Evolutionary conservation across 768 basidiomycete species (phyloP), one percentile per base, ranked within the genome.

Genomic region (Boletus tomentosulus): DNA sequence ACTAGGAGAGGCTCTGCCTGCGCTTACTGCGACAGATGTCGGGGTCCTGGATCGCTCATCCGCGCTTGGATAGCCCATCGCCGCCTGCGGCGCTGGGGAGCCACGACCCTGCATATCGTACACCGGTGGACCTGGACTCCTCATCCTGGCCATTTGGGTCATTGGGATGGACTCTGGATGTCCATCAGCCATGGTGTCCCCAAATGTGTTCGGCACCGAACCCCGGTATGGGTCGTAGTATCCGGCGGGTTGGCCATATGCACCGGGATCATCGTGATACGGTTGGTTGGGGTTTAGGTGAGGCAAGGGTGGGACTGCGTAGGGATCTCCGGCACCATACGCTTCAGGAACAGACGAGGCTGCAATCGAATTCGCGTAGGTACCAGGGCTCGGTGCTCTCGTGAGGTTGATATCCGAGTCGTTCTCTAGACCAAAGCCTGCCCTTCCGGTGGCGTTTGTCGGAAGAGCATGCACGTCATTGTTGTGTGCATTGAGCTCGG

Each of bases 221-320:
- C 87, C 87, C 27, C 80, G 78, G 67, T 93, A 92, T 22, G 90
- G 90, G 67, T 93, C 91, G 60, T 89, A 88, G 66, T 82, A 92
- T 34, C 71, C 75, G 1, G 60, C 76, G 1, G 64, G 52, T 46
- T 72, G 75, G 6, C 68, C 66, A 19, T 69, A 68, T 10, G 70
- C 64, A 31, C 63, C 69, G 0, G 88, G 86, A 55, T 92, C 87
- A 62, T 92, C 90, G 50, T 69, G 78, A 66, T 92, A 92, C 1
- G 88, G 87, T 59, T 78, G 77, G 66, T 80, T 86, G 6, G 89
- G 89, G 65, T 92, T 88, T 44, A 88, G 73, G 58, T 90, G 87
- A 11, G 89, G 89, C 22, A 90, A 75, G 15, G 89, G 89, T 3
- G 91, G 89, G 1, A 91, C 83, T 15, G 90, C 87, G 67, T 92